Conservation (phyloP, 495 filamentous ascomycete genomes). For the Pseudomonodictys pantanalensis region DNA sequence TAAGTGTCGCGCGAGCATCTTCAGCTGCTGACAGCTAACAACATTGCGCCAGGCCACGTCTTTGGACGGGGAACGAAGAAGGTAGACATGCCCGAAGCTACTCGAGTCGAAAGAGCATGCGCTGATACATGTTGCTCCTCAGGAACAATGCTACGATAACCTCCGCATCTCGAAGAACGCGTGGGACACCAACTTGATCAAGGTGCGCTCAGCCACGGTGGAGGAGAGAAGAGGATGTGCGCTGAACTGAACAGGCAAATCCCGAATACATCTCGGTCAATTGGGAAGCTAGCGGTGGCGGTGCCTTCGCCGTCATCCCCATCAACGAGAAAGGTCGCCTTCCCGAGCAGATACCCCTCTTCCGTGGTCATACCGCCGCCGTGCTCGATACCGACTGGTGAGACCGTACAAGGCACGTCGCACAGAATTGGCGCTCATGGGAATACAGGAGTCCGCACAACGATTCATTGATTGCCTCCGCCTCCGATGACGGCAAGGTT, state of each 20-base stretch:
- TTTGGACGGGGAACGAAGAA: slow-evolving; percentile 92
- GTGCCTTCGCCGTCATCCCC: slow-evolving; percentile 95
- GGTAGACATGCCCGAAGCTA: slow-evolving; percentile 39
- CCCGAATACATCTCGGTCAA: slow-evolving; percentile 95
- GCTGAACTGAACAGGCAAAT: slow-evolving; percentile 63
- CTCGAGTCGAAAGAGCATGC: background rate
- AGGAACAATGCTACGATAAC: slow-evolving; percentile 96
- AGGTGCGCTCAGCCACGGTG: slow-evolving; percentile 54
- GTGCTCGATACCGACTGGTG: slow-evolving; percentile 98
- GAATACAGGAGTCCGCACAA: slow-evolving; percentile 82
- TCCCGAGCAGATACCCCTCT: slow-evolving; percentile 90
- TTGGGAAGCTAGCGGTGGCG: slow-evolving; percentile 96
- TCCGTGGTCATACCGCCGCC: slow-evolving; percentile 90
- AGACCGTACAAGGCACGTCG: slow-evolving; percentile 29
- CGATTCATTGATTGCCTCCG: slow-evolving; percentile 86
- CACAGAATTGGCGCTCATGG: slow-evolving; percentile 40
- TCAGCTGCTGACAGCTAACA: slow-evolving; percentile 40
- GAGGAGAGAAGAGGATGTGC: background rate
- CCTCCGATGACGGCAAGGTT: slow-evolving; percentile 93
- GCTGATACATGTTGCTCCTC: slow-evolving; percentile 10
- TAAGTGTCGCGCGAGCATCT: slow-evolving; percentile 52
- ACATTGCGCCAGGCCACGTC: slow-evolving; percentile 73
- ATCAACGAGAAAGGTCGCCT: slow-evolving; percentile 81
- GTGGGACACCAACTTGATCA: slow-evolving; percentile 97
- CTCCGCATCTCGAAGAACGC: slow-evolving; percentile 92